Base-by-base conservation (phyloP, 2,329 filamentous ascomycete genomes). In the Truncatella angustata region DNA sequence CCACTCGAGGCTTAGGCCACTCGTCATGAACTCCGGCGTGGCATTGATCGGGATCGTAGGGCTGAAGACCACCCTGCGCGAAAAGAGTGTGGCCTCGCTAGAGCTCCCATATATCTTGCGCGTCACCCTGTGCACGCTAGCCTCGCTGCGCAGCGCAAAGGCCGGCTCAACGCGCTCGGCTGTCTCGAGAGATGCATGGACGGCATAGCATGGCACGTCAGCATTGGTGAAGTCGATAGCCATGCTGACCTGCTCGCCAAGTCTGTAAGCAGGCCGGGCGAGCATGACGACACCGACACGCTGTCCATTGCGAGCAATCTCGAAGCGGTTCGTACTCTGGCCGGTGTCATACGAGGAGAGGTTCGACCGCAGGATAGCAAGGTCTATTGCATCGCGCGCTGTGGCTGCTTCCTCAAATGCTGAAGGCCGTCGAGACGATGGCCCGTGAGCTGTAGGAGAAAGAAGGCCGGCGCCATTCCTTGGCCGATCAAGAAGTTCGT, bases 1-100 rank as follows among this genome's bases (percentile, higher is more conserved):
- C 94, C 94, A 99, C 59, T 91, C 88, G 23, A 97, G 75, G 57
- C 83, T 88, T 4, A 99, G 83, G 2, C 92, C 92, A 55, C 85
- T 96, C 0, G 94, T 99, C 43, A 95, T 81, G 60, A 99, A 96
- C 57, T 94, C 91, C 0, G 94, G 94, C 1, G 92, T 96, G 0
- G 90, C 91, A 12, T 79, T 80, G 16, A 88, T 80, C 0, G 94
- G 94, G 45, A 99, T 91, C 0, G 90, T 88, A 0, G 91, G 88
- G 7, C 79, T 86, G 63, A 97, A 97, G 5, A 89, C 84, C 20
- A 93, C 78, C 46, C 91, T 81, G 6, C 88, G 81, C 2, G 91
- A 85, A 66, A 88, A 97, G 4, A 97, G 76, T 0, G 90, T 88
- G 28, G 89, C 91, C 67, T 96, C 91, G 21, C 90, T 90, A 26